Evolutionary conservation across 2,329 filamentous ascomycete genomes (phyloP).

Genomic region (Aureobasidium sp.): DNA sequence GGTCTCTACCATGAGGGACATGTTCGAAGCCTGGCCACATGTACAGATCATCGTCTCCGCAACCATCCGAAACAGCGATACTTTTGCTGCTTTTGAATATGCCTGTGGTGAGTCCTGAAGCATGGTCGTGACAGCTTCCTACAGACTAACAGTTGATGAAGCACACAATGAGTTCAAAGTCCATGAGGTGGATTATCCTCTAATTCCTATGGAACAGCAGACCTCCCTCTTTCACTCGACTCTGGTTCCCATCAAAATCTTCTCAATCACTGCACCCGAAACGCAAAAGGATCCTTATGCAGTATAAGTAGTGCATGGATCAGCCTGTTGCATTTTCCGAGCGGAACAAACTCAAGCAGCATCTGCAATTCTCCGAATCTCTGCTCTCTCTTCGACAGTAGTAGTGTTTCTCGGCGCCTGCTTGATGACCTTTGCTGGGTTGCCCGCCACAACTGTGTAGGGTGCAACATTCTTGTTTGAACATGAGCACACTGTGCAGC

Average conservation of each 20-base stretch:
- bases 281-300: constrained; percentile 13
- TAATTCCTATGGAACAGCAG: constrained; percentile 25
- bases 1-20: constrained; percentile 53
- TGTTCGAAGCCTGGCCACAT: constrained; percentile 49
- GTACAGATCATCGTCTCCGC: constrained; percentile 58
- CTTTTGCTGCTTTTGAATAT: constrained; percentile 55
- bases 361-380: constrained; percentile 14
- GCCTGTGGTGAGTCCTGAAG: constrained; percentile 41
- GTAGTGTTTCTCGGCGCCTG: constrained; percentile 14
- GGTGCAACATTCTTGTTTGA: constrained; percentile 48
- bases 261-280: constrained; percentile 17
- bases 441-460: constrained; percentile 55
- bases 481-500: not conserved
- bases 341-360: not conserved
- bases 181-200: constrained; percentile 23
- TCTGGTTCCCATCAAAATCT: constrained; percentile 26
- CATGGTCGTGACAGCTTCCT: not conserved
- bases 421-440: constrained; percentile 36
- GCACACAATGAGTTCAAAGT: constrained; percentile 25
- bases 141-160: constrained; percentile 9
- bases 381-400: constrained; percentile 15
- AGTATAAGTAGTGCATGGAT: not conserved
- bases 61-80: constrained; percentile 61
- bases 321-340: not conserved
- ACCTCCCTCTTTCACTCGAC: constrained; percentile 28